A percentile compares a stretch with the other conserved stretches of the same genome.
phyloP scores from a whole-genome alignment of 495 filamentous ascomycete genomes.

The Sporormia fimetaria region DNA sequence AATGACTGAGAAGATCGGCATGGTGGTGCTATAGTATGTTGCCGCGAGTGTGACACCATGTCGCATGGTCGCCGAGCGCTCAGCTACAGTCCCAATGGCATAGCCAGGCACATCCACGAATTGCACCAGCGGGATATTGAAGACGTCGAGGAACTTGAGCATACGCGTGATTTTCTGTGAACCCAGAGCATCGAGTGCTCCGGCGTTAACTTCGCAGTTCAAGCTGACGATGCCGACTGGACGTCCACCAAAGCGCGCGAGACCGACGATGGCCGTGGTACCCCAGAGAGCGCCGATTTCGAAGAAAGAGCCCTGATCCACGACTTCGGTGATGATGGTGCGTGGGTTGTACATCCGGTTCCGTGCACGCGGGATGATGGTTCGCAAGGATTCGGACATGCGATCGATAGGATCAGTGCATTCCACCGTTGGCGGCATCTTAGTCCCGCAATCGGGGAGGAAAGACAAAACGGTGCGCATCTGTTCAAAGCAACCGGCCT shows the following conservation, averaged over 20 bases:
- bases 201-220: constrained; percentile 48
- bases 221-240: constrained; percentile 47
- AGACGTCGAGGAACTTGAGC: constrained; percentile 52
- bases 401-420: constrained; percentile 40
- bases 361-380: constrained; percentile 45
- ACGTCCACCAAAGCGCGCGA: constrained; percentile 44
- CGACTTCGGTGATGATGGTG: constrained; percentile 45
- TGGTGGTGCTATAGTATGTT: constrained; percentile 48
- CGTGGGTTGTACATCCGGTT: constrained; percentile 50
- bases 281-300: constrained; percentile 54
- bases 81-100: constrained; percentile 50
- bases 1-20: constrained; percentile 49
- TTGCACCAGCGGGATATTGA: constrained; percentile 51
- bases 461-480: constrained; percentile 45
- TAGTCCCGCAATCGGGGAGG: constrained; percentile 44
- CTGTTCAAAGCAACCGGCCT: constrained; percentile 50
- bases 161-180: constrained; percentile 48
- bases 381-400: constrained; percentile 39
- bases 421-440: constrained; percentile 40
- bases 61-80: constrained; percentile 51
- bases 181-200: constrained; percentile 48
- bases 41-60: constrained; percentile 49
- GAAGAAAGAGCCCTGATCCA: constrained; percentile 47
- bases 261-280: constrained; percentile 46
- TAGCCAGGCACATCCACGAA: constrained; percentile 53